Percentiles rank a stretch among this genome's conserved stretches.
Conservation (phyloP, 352 stramenopile genomes). For the Pythium dissimile region DNA sequence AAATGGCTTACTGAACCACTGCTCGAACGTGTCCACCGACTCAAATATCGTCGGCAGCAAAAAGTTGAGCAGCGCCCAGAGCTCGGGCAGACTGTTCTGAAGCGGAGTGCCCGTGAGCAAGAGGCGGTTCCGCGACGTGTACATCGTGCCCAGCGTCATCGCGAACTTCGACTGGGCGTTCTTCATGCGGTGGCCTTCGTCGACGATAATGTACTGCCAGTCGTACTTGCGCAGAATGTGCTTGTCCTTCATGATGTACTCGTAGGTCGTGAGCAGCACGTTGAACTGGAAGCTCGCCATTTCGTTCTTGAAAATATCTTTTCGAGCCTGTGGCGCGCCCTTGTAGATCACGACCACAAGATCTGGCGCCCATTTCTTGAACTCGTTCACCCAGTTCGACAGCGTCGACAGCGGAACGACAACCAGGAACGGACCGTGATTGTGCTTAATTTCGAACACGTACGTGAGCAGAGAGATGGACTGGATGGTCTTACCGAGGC, state of each 20-base stretch:
- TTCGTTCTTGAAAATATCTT: constrained; percentile 76
- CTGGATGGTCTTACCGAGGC: constrained; percentile 87
- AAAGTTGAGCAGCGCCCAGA: constrained; percentile 92
- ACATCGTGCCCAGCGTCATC: constrained; percentile 80
- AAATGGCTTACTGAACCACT: constrained; percentile 89
- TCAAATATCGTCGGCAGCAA: constrained; percentile 91
- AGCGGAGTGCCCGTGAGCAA: constrained; percentile 98
- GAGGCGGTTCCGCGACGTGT: constrained; percentile 87
- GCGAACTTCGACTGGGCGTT: constrained; percentile 90
- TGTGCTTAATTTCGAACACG: constrained; percentile 80
- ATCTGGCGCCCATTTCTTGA: constrained; percentile 93
- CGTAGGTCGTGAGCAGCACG: constrained; percentile 93
- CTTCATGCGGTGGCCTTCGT: constrained; percentile 94
- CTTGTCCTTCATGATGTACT: constrained; percentile 93
- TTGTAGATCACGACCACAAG: constrained; percentile 98
- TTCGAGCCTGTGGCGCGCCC: constrained; percentile 70
- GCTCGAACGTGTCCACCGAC: constrained; percentile 86
- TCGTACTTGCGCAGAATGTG: constrained; percentile 85
- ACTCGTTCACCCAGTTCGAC: constrained; percentile 94
- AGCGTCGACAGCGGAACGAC: constrained; percentile 95
- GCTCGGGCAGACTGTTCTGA: constrained; percentile 95
- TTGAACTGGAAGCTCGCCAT: constrained; percentile 90
- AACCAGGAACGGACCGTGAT: constrained; percentile 95
- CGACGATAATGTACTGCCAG: constrained; percentile 93
- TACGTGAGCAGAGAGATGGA: constrained; percentile 85